These are phyloP conservation scores for Thamnidium elegans DNA, from an alignment of 192 early-diverging fungal species.

Conservation along the genomic window DNA sequence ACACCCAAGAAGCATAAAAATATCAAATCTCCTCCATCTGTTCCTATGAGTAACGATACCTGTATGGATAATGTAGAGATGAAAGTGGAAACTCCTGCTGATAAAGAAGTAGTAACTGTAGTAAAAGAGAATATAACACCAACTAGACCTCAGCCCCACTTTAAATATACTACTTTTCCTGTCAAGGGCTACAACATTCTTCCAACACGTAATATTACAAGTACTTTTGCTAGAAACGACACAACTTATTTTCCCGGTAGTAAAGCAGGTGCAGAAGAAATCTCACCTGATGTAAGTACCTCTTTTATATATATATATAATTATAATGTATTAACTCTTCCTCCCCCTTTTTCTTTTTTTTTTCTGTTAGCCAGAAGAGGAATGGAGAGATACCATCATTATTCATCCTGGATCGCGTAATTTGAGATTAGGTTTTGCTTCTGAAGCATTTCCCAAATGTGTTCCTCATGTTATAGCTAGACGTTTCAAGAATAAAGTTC, in stretches of 20 bases:
- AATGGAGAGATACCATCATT: slow-evolving; percentile 70
- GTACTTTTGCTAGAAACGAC: slow-evolving; percentile 45
- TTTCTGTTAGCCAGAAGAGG: slow-evolving; percentile 43
- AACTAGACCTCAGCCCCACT: slow-evolving; percentile 30
- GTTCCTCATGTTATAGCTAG: slow-evolving; percentile 83
- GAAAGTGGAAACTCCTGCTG: too few species aligned
- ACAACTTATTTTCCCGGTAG: slow-evolving; percentile 45
- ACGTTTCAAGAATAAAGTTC: slow-evolving; percentile 30
- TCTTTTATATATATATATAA: neutral
- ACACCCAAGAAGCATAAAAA: neutral
- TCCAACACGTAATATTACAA: slow-evolving; percentile 49
- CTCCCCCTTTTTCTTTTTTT: neutral
- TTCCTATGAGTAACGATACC: too few species aligned
- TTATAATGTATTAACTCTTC: neutral
- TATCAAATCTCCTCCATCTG: neutral
- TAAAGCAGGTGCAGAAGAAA: slow-evolving; percentile 24
- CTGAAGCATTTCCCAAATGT: slow-evolving; percentile 74
- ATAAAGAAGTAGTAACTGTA: too few species aligned
- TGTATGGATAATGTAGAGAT: too few species aligned
- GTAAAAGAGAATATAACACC: neutral
- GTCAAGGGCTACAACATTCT: slow-evolving; percentile 42
- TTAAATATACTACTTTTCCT: slow-evolving; percentile 53
- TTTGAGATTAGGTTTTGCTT: slow-evolving; percentile 78
- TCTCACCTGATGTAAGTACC: slow-evolving; percentile 31
- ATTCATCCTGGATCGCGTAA: slow-evolving; percentile 85